Evolutionary conservation across 257 asterid species (phyloP), one percentile per base, ranked within the genome.

Genomic region (Lycium barbarum): DNA sequence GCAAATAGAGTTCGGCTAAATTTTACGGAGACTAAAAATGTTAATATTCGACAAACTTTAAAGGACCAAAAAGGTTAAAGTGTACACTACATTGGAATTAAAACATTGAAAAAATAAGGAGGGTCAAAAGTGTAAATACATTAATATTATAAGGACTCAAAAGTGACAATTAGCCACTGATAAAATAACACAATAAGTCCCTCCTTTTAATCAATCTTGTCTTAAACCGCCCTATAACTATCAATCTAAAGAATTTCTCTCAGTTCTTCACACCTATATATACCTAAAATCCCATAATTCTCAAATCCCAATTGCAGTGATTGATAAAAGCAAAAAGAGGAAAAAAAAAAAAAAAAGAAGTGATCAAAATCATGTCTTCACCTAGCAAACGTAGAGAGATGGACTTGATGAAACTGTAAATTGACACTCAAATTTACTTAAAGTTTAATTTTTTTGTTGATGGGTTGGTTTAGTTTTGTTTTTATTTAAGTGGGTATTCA

Each of bases 391-490:
- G 98, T 88, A 87, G 98, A 84, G 98, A 95, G 86, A 94, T 94
- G 98, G 98, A 95, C 89, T 89, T 95, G 92, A 93, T 93, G 98
- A 94, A 95, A 90, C 95, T 95, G 98, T 95, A 95, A 55, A 84
- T 76, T 59, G 20, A 33, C 40, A 70, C 71, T 80, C 84, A n/a
- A 89, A 74, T 65, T 82, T 36, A 33, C 47, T 71, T 47, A 61
- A 74, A 81, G 26, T 84, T 80, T 20, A 45, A 54, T 74, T 55
- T 57, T 82, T 49, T 8, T 35, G n/a, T 81, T 17, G 58, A 67
- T 70, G 22, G 26, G 40, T 49, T 71, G 33, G 18, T 9, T 83
- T 53, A 38, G 10, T 55, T 47, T 49, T 81, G 6, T 65, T 71
- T 40, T 22, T 10, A 5, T 12, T 15, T 45, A 15, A 53, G 67